phyloP scores from a whole-genome alignment of 176 grass and related monocot species.

The Phoenix roebelenii region DNA sequence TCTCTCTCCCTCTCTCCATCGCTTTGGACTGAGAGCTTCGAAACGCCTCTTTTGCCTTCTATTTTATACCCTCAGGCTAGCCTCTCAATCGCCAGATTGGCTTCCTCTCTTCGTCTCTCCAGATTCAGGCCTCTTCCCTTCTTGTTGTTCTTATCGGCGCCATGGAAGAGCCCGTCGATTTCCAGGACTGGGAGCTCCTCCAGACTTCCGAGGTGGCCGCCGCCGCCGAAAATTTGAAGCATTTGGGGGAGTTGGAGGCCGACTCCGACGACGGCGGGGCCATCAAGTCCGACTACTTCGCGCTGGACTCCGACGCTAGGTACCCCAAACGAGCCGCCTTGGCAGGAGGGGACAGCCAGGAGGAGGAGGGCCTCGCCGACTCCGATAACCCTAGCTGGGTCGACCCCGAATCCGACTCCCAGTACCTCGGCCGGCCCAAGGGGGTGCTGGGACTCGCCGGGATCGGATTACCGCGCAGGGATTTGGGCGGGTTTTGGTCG shows the following conservation, averaged over 20 bases:
- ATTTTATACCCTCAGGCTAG: too few relatives aligned
- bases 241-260: neutral
- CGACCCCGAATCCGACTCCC: constrained; percentile 46
- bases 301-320: constrained; percentile 41
- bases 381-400: constrained; percentile 55
- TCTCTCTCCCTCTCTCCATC: too few relatives aligned
- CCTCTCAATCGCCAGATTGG: too few relatives aligned
- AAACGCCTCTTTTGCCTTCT: too few relatives aligned
- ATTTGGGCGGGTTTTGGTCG: constrained; percentile 49
- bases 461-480: constrained; percentile 36
- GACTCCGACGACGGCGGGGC: constrained; percentile 41
- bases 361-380: constrained; percentile 26
- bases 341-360: constrained; percentile 10
- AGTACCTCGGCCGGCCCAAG: constrained; percentile 9
- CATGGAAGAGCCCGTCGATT: constrained; percentile 42
- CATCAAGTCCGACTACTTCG: constrained; percentile 87
- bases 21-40: too few relatives aligned
- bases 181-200: constrained; percentile 73
- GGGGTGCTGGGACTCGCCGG: neutral
- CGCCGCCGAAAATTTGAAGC: neutral
- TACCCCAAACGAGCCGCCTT: constrained; percentile 32
- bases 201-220: constrained; percentile 23
- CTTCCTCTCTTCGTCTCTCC: too few relatives aligned
- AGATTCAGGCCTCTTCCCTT: neutral
- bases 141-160: neutral